Percentiles rank a stretch among this genome's conserved stretches.
Evolutionary conservation across 2,329 filamentous ascomycete species (phyloP).

Genomic region (Botrytis cinerea): DNA sequence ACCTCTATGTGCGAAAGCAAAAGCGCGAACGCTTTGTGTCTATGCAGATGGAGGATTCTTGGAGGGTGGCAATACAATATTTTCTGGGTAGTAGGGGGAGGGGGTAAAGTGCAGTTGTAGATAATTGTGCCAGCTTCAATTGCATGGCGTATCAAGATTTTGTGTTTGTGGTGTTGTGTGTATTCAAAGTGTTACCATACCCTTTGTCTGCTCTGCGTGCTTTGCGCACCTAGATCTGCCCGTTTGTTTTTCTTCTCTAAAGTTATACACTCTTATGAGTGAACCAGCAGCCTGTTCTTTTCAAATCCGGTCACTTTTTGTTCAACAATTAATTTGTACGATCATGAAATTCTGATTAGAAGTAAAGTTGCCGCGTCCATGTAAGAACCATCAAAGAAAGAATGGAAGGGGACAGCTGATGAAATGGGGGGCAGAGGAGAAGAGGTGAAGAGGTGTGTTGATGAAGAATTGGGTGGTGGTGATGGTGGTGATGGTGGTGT

Average conservation of each 20-base stretch:
- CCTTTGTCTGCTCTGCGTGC: constrained; percentile 30
- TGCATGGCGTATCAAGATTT: constrained; percentile 28
- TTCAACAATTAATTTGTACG: constrained; percentile 42
- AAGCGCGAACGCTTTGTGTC: constrained; percentile 22
- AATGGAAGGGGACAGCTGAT: constrained; percentile 26
- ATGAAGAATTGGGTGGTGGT: not conserved
- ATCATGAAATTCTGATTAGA: constrained; percentile 41
- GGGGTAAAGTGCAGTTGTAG: constrained; percentile 18
- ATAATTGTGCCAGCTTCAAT: constrained; percentile 26
- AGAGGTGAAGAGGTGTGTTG: not conserved
- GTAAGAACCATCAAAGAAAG: constrained; percentile 32
- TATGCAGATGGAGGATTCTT: constrained; percentile 23
- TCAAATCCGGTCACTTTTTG: constrained; percentile 26
- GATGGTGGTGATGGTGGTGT: not conserved
- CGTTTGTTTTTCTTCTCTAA: not conserved
- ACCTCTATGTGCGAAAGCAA: constrained; percentile 22
- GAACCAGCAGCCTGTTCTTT: constrained; percentile 26
- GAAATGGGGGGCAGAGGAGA: constrained; percentile 20
- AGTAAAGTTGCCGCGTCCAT: constrained; percentile 32
- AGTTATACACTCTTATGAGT: constrained; percentile 31
- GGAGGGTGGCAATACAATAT: constrained; percentile 14
- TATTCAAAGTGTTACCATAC: constrained; percentile 43
- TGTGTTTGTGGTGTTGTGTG: constrained; percentile 24
- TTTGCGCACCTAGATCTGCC: constrained; percentile 14
- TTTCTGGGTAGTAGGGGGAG: not conserved